A percentile compares a stretch with the other conserved stretches of the same genome.
phyloP scores from a whole-genome alignment of 2,329 filamentous ascomycete genomes.

The Ophiostoma perfectum region DNA sequence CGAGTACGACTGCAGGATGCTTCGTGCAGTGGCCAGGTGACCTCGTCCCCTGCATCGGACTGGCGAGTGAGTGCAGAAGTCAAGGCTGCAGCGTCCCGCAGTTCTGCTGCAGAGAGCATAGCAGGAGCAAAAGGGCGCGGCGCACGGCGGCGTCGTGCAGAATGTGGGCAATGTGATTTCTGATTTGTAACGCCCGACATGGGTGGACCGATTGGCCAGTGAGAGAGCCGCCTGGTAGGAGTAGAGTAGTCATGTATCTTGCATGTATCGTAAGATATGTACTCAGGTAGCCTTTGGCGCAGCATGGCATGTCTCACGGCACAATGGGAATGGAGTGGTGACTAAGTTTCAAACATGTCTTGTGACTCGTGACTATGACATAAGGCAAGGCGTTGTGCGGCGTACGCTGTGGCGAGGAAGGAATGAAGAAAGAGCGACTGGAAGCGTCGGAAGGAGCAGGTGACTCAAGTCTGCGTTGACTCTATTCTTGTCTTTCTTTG shows the following conservation, averaged over 20 bases:
- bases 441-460: constrained; percentile 7
- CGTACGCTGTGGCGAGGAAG: neutral
- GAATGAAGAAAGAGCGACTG: constrained; percentile 3
- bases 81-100: too few species aligned
- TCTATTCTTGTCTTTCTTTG: neutral
- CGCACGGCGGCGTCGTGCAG: neutral
- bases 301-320: constrained; percentile 7
- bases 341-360: constrained; percentile 3
- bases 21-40: constrained; percentile 7
- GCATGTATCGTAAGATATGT: neutral
- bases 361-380: constrained; percentile 4
- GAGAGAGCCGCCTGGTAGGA: neutral
- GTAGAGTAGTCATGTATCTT: neutral
- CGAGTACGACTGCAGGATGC: neutral
- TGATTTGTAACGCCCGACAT: neutral
- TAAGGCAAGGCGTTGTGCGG: neutral
- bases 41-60: constrained; percentile 8
- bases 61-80: neutral
- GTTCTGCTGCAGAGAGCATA: too few species aligned
- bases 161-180: neutral
- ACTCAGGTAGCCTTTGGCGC: neutral
- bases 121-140: too few species aligned
- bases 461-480: neutral
- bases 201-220: constrained; percentile 2
- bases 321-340: neutral